Conservation (phyloP, 805 yeast genomes). For the Hanseniaspora lachancei region DNA sequence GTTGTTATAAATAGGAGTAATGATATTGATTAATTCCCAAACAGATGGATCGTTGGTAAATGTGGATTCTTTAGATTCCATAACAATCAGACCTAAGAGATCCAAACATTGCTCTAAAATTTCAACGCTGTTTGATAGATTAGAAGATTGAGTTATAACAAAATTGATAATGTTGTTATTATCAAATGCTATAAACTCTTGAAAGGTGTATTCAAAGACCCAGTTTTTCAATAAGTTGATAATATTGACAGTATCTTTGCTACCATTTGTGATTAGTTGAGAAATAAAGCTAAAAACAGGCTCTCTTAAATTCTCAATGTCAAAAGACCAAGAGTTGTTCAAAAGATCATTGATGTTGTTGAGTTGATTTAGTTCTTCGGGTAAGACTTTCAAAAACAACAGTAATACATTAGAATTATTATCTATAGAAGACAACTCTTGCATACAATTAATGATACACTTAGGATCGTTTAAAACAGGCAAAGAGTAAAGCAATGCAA, state of each 20-base stretch:
- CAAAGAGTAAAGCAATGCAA: slow-evolving; percentile 69
- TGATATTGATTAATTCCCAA: slow-evolving; percentile 45
- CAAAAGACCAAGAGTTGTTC: slow-evolving; percentile 24
- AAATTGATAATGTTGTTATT: slow-evolving; percentile 1
- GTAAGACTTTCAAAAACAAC: slow-evolving; percentile 73
- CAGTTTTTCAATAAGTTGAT: slow-evolving; percentile 65
- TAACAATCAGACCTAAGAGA: slow-evolving; percentile 66
- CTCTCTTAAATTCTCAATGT: slow-evolving; percentile 14
- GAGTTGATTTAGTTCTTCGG: slow-evolving; percentile 59
- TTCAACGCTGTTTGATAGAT: slow-evolving; percentile 13
- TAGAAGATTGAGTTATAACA: neutral
- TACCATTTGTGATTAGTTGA: neutral
- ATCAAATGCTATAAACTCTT: slow-evolving; percentile 46
- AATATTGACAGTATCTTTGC: neutral
- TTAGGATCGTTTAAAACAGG: slow-evolving; percentile 63
- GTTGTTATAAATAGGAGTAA: slow-evolving; percentile 55
- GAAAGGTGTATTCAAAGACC: slow-evolving; percentile 76
- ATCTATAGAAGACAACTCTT: slow-evolving; percentile 36
- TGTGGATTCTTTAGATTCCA: slow-evolving; percentile 45
- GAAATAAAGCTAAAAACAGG: slow-evolving; percentile 5
- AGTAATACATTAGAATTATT: slow-evolving; percentile 33
- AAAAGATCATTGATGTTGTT: slow-evolving; percentile 67
- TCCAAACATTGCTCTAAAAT: slow-evolving; percentile 76
- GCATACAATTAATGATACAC: slow-evolving; percentile 43
- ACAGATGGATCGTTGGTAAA: slow-evolving; percentile 43